These are phyloP conservation scores for Silene latifolia DNA, from an alignment of 148 eudicot species.

Conservation along the genomic window DNA sequence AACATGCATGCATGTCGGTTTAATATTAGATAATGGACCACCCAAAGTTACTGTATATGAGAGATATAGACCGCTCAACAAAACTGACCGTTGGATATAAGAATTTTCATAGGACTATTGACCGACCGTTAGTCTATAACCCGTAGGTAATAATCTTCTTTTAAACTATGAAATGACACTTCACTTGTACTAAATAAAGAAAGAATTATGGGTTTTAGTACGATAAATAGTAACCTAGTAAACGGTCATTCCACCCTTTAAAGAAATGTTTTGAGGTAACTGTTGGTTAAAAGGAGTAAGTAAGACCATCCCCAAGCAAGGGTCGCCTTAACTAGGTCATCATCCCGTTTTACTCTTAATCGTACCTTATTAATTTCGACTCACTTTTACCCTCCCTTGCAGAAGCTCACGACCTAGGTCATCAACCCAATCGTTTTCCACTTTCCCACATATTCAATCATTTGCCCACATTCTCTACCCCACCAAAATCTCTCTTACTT, in stretches of 20 bases:
- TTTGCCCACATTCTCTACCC: too few relatives aligned
- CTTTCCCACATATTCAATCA: too few relatives aligned
- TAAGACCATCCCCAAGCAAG: too few relatives aligned
- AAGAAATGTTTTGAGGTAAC: neutral
- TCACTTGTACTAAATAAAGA: neutral
- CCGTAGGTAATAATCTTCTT: conserved; percentile 21
- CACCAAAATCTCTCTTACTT: too few relatives aligned
- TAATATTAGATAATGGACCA: conserved; percentile 18
- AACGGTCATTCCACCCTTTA: neutral
- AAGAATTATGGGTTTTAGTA: neutral
- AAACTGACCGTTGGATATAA: conserved; percentile 21
- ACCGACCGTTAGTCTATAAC: conserved; percentile 16
- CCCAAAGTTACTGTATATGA: neutral
- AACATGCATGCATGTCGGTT: too few relatives aligned
- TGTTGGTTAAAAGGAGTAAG: conserved; percentile 12
- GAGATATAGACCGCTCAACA: conserved; percentile 25
- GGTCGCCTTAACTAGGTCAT: too few relatives aligned
- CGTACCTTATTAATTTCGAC: too few relatives aligned
- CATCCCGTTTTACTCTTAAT: too few relatives aligned
- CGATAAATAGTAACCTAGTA: neutral
- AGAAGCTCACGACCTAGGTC: too few relatives aligned
- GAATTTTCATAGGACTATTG: neutral
- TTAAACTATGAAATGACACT: conserved; percentile 21
- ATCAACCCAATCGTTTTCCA: too few relatives aligned
- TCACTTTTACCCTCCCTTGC: too few relatives aligned